A percentile compares a stretch with the other conserved stretches of the same genome.
These are phyloP conservation scores for Kregervanrija fluxuum DNA, from an alignment of 805 yeast species.

Conservation along the genomic window DNA sequence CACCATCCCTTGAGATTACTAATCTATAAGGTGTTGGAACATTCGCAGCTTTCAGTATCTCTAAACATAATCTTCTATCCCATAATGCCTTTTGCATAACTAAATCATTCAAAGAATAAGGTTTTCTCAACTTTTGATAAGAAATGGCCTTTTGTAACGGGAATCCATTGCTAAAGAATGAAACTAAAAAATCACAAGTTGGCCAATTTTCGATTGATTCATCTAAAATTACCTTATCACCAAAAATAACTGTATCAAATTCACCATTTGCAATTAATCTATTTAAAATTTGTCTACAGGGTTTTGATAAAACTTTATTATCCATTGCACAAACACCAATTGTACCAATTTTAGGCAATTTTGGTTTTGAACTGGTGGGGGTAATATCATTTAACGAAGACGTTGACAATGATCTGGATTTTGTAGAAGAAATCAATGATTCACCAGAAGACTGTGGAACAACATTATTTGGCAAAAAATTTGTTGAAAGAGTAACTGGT, in stretches of 20 bases:
- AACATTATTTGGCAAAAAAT: background rate
- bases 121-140: constrained; percentile 83
- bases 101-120: constrained; percentile 82
- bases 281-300: constrained; percentile 86
- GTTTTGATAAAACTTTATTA: constrained; percentile 89
- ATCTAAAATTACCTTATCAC: constrained; percentile 93
- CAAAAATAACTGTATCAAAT: constrained; percentile 93
- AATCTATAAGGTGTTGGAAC: constrained; percentile 88
- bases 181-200: constrained; percentile 89
- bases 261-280: constrained; percentile 88
- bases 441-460: constrained; percentile 4
- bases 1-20: constrained; percentile 94
- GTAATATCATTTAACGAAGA: constrained; percentile 14
- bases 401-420: constrained; percentile 24
- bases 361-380: constrained; percentile 32
- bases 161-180: constrained; percentile 93
- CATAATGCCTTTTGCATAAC: constrained; percentile 90
- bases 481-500: background rate
- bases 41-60: constrained; percentile 67
- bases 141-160: constrained; percentile 93
- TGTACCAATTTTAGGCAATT: constrained; percentile 72
- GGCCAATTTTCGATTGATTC: constrained; percentile 97
- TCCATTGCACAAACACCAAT: constrained; percentile 99
- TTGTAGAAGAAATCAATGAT: constrained; percentile 10
- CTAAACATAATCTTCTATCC: constrained; percentile 89